Evolutionary conservation across 306 rosid species (phyloP), one percentile per base, ranked within the genome.

Genomic region (Sindora glabra): DNA sequence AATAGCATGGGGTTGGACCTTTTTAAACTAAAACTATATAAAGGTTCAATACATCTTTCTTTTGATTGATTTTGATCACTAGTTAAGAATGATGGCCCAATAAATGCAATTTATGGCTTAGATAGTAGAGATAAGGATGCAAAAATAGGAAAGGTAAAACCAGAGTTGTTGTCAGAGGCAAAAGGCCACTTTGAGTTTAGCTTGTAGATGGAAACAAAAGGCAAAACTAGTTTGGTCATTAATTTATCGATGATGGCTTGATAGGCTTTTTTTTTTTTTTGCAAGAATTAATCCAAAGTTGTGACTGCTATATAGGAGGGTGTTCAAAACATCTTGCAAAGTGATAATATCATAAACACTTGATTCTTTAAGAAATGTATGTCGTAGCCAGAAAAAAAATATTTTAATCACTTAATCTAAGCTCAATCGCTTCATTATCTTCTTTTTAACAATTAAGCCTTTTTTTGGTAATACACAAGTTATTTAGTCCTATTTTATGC

Each of bases 31-130:
- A 92, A 92, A 52, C 54, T 74, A 67, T 71, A 92, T 5, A 78
- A 59, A 64, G 76, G 87, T 64, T 62, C 65, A 17, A 63, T 41
- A 22, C 42, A n/a, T 38, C 34, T 76, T 34, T 82, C 74, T 70
- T 74, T 75, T 17, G 49, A 55, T 30, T 67, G 80, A 26, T 65
- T 49, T 60, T 70, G 73, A 70, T 51, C 61, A 50, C 71, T 73
- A 2, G 72, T 30, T 17, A 71, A 62, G 69, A 74, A 48, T 19
- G 82, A 56, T 22, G 97, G 97, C 55, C 68, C 25, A 46, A 85
- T 53, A 63, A 95, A 81, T 14, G 96, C 95, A 21, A 95, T 91
- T 14, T 95, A 94, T 11, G 80, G 98, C 65, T 92, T 92, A 2
- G 78, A 75, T 45, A 79, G 62, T 52, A 64, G 77, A 24, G 71